Base-by-base conservation (phyloP, 225 moss, liverwort and hornwort species). In the Lunularia cruciata region DNA sequence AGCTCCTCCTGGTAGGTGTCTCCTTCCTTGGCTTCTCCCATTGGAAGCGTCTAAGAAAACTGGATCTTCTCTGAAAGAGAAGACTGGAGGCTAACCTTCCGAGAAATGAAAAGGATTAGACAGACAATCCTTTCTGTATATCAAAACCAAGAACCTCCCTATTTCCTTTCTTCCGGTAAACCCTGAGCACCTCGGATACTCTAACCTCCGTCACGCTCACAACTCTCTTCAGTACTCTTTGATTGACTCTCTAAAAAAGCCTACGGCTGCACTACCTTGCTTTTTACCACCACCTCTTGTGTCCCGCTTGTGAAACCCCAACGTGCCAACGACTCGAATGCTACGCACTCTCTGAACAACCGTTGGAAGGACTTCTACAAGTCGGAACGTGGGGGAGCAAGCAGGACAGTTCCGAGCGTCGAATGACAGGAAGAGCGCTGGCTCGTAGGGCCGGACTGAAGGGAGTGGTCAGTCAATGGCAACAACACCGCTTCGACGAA, bases 1-100 rank as follows among this genome's bases (percentile, higher is more conserved):
- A 83, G 83, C 70, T 83, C 83, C 69, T 83, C 83, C 56, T 83
- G 83, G 54, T 83, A 83, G 3, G 76, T 83, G 35, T 83, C 79
- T 36, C 78, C 83, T 65, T 83, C 83, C 83, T 83, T 83, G 14
- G 76, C 69, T 40, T 83, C 83, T 40, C 65, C 83, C 83, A 83
- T 83, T 19, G 71, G 15, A 22, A 65, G 13, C 39, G 18, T 18
- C 37, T 25, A 23, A 4, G 35, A 43, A 46, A 45, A 27, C 18
- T 64, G 46, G 63, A 45, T 46, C 30, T 40, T 39, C 61, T 11
- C 13, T 38, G 35, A 57, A 18, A 37, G 11, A 8, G 39, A 40
- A 26, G 15, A 12, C 61, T 40, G 61, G 10, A 26, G 59, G 39
- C 14, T 19, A 23, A 39, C 38, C 2, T 37, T 22, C 38, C 38